Evolutionary conservation across 2,329 filamentous ascomycete genomes (phyloP).

Genomic region (Colletotrichum caudatum): DNA sequence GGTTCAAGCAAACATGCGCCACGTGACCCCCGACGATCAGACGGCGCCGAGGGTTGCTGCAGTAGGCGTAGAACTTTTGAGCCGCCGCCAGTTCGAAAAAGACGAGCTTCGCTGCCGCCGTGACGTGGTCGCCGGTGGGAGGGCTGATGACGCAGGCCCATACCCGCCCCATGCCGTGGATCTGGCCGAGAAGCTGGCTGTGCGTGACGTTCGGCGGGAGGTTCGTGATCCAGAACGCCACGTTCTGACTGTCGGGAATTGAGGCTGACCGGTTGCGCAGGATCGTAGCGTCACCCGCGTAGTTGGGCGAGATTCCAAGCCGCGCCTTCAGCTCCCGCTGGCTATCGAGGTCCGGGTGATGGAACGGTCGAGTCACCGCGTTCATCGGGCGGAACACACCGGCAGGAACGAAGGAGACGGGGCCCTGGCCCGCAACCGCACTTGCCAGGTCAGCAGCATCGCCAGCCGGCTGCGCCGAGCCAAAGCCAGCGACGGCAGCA

Average conservation of each 20-base stretch:
- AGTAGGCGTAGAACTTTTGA: constrained; percentile 48
- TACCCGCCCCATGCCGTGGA: constrained; percentile 62
- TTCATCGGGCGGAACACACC: constrained; percentile 26
- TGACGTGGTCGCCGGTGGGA: constrained; percentile 54
- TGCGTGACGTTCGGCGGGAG: constrained; percentile 59
- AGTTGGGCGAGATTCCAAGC: constrained; percentile 50
- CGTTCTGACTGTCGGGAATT: constrained; percentile 58
- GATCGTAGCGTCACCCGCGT: constrained; percentile 54
- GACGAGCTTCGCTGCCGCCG: constrained; percentile 62
- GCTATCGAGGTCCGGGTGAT: constrained; percentile 8
- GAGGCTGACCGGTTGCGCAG: constrained; percentile 54
- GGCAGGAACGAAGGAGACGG: background rate
- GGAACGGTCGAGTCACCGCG: constrained; percentile 17
- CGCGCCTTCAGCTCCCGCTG: constrained; percentile 22
- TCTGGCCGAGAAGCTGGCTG: constrained; percentile 57
- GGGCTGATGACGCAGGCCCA: constrained; percentile 65
- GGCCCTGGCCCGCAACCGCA: background rate
- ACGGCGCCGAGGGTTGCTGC: constrained; percentile 45
- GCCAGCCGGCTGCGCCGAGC: background rate
- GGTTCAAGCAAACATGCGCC: constrained; percentile 60
- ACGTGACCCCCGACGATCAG: constrained; percentile 53
- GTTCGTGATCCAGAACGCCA: constrained; percentile 65
- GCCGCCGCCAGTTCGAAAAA: constrained; percentile 60
- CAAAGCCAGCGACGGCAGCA: background rate
- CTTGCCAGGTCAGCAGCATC: background rate